Conservation (phyloP, 192 early-diverging fungal species). For the Mortierella alpina region DNA sequence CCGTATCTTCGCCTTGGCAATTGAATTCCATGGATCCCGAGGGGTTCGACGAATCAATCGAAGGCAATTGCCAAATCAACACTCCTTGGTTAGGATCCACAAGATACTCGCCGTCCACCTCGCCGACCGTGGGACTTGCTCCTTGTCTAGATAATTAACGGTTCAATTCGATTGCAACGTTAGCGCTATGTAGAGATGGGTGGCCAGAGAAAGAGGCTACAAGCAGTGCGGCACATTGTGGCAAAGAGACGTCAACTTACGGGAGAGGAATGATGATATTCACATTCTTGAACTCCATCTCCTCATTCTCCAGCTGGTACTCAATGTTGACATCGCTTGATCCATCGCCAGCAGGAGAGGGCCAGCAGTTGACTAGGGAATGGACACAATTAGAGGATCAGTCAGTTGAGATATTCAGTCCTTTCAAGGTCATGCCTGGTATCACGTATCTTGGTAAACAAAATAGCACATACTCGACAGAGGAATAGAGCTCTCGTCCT, state of each 20-base stretch:
- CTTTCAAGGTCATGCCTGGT: too few species aligned
- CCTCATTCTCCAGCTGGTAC: conserved; percentile 86
- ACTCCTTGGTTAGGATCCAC: conserved; percentile 76
- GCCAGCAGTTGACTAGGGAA: conserved; percentile 94
- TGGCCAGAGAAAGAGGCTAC: not conserved
- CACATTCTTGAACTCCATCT: conserved; percentile 87
- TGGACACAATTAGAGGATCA: conserved; percentile 7
- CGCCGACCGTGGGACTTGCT: conserved; percentile 76
- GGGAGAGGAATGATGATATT: conserved; percentile 91
- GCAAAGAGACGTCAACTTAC: conserved; percentile 52
- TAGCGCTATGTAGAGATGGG: not conserved
- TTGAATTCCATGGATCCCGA: conserved; percentile 90
- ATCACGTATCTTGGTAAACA: not conserved
- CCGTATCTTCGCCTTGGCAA: conserved; percentile 78
- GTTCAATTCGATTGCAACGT: not conserved
- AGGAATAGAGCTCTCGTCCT: conserved; percentile 87
- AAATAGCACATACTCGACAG: conserved; percentile 68
- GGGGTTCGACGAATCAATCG: conserved; percentile 80
- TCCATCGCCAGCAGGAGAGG: conserved; percentile 88
- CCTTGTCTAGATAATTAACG: conserved; percentile 59
- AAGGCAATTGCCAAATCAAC: conserved; percentile 89
- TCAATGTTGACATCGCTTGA: conserved; percentile 96
- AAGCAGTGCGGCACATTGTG: not conserved
- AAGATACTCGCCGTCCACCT: conserved; percentile 85
- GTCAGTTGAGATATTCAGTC: not conserved